Base-by-base conservation (phyloP, 148 eudicot genomes). In the Rhododendron ferrugineum region DNA sequence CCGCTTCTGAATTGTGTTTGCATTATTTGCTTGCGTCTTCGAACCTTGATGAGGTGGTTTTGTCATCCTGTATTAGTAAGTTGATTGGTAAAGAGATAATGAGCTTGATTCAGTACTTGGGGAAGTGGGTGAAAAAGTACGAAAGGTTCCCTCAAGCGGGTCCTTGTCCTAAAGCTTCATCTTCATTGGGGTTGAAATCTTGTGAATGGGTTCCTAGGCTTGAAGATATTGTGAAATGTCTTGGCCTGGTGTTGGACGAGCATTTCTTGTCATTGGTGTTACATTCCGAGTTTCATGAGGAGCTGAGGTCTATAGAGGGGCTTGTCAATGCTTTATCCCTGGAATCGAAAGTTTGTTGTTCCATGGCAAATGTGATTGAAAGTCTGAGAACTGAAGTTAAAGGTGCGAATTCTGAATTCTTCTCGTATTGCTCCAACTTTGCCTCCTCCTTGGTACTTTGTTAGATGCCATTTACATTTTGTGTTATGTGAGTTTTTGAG, bases 71-170 rank as follows among this genome's bases (percentile, higher is more conserved):
- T 36, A 78, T 96, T 16, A 86, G 95, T 78, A 91, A 92, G 90
- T 90, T 96, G 72, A 90, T 87, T 89, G 91, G 91, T 36, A 87
- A 82, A 77, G 96, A 96, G 88, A 86, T 93, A 78, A 80, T 91
- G 91, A 79, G 90, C 36, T 91, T 96, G 86, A 83, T 95, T 88
- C 87, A 86, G 86, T 96, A 96, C 87, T 88, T 96, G 77, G 92
- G 92, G 16, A 96, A 95, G 91, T 96, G 98, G 98, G 85, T 96
- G 89, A 89, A 86, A 56, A 96, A 95, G 86, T 95, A 93, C 68
- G 93, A 94, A 84, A 93, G 91, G 84, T 96, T 95, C 88, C 98
- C 99, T 11, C 91, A 92, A 75, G 97, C 86, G 0, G 82, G 84
- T 74, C 90, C 92, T 28, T 91, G 93, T 88, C 87, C 88, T 34